A percentile compares a stretch with the other conserved stretches of the same genome.
These are phyloP conservation scores for Fomes fomentarius DNA, from an alignment of 1,284 basidiomycete species.

Conservation along the genomic window DNA sequence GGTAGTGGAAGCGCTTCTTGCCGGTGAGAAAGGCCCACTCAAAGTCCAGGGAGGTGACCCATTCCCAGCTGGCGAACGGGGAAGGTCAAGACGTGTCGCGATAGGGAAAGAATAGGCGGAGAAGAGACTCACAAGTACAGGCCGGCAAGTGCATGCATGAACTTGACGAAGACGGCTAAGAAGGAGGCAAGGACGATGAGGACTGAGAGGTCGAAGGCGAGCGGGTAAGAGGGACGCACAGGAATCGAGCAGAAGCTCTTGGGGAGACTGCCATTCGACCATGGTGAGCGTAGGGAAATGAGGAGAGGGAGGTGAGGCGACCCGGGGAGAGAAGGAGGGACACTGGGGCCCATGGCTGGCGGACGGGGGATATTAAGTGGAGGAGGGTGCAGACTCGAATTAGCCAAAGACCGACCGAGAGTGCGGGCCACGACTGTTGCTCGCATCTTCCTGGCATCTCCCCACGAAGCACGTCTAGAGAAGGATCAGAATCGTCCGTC, in stretches of 20 bases:
- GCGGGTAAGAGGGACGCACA: constrained; percentile 43
- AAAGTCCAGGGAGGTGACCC: constrained; percentile 69
- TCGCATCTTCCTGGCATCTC: neutral
- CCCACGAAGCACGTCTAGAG: neutral
- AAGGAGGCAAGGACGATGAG: constrained; percentile 3
- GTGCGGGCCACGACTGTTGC: neutral
- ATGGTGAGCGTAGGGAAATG: constrained; percentile 18
- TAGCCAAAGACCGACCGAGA: neutral
- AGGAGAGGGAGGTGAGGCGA: constrained; percentile 5
- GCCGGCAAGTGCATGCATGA: constrained; percentile 70
- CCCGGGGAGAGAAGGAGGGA: constrained; percentile 10
- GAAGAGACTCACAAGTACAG: constrained; percentile 57
- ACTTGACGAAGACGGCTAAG: constrained; percentile 61
- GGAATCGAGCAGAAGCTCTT: constrained; percentile 51
- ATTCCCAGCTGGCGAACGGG: constrained; percentile 35
- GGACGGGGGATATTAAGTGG: constrained; percentile 14
- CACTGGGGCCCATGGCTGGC: neutral
- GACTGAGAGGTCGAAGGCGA: neutral
- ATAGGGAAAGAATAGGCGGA: neutral
- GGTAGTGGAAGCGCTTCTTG: constrained; percentile 57
- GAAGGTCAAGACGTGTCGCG: constrained; percentile 8
- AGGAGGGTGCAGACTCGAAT: neutral
- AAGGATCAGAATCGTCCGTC: constrained; percentile 1
- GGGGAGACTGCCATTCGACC: constrained; percentile 49
- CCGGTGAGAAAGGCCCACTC: constrained; percentile 68